A percentile compares a stretch with the other conserved stretches of the same genome.
These are phyloP conservation scores for Pyronema omphalodes DNA, from an alignment of 495 filamentous ascomycete genomes.

Conservation along the genomic window DNA sequence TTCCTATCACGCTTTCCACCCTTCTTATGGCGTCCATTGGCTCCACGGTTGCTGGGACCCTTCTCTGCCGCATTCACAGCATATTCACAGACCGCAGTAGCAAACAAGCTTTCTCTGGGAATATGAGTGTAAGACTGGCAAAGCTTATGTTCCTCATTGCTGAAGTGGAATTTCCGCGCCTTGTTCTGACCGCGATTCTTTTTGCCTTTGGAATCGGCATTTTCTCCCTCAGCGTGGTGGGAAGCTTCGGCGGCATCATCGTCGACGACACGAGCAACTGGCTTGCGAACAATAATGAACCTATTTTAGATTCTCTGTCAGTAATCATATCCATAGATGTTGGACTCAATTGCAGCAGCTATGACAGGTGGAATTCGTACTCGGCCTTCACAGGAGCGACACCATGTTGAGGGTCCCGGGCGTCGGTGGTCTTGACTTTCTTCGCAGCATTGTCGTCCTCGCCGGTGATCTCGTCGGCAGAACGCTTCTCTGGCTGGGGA, in stretches of 20 bases:
- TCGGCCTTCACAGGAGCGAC: constrained; percentile 71
- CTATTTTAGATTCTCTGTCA: constrained; percentile 27
- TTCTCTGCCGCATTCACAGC: constrained; percentile 6
- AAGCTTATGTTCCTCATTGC: constrained; percentile 56
- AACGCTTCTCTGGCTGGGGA: not conserved
- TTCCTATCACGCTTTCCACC: constrained; percentile 1
- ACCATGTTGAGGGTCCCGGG: constrained; percentile 38
- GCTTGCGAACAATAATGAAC: constrained; percentile 33
- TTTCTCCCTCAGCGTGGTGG: constrained; percentile 24
- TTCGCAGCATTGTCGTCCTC: constrained; percentile 12
- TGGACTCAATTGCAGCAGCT: constrained; percentile 1
- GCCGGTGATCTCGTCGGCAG: not conserved
- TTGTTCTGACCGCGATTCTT: constrained; percentile 71
- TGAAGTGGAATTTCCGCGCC: constrained; percentile 62
- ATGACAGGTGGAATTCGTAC: constrained; percentile 31
- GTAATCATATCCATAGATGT: constrained; percentile 10
- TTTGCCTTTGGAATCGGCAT: constrained; percentile 38
- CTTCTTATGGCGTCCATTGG: constrained; percentile 3
- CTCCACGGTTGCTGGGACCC: not conserved
- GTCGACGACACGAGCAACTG: constrained; percentile 22
- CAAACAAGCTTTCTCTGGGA: constrained; percentile 22
- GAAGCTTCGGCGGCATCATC: constrained; percentile 59
- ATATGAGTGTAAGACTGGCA: constrained; percentile 64
- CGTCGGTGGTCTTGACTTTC: constrained; percentile 14
- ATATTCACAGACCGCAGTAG: constrained; percentile 14